phyloP scores from a whole-genome alignment of 495 filamentous ascomycete genomes.

The Penicillium turbatum region DNA sequence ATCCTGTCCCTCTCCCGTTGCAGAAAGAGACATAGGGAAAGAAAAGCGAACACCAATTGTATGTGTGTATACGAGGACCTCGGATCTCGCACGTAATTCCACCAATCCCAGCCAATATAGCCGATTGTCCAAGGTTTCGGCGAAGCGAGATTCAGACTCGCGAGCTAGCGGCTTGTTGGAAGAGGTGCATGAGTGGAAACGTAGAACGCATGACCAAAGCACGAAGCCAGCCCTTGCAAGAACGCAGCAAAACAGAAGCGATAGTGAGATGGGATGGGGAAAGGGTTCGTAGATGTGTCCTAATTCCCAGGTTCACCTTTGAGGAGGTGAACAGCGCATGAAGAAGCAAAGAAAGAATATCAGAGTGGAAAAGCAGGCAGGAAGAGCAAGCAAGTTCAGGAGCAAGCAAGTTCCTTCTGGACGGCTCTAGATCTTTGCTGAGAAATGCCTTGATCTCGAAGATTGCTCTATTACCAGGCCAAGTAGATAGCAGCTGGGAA shows the following conservation, averaged over 20 bases:
- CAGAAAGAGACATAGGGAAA: constrained; percentile 7
- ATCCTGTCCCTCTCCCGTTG: constrained; percentile 14
- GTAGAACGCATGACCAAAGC: constrained; percentile 3
- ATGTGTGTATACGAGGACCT: background rate
- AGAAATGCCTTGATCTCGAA: background rate
- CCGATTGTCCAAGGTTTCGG: background rate
- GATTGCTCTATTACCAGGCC: constrained; percentile 22
- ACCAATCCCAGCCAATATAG: background rate
- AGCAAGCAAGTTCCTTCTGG: constrained; percentile 14
- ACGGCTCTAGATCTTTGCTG: constrained; percentile 7
- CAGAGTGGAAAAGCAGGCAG: background rate
- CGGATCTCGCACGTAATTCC: background rate
- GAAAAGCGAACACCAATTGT: constrained; percentile 9
- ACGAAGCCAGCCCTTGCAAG: constrained; percentile 15
- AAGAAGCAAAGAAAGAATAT: constrained; percentile 10
- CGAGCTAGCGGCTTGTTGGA: background rate
- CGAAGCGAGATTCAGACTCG: background rate
- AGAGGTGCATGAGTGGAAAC: constrained; percentile 7
- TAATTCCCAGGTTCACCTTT: background rate
- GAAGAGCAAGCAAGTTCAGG: background rate
- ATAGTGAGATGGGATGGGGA: background rate
- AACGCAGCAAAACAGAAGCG: constrained; percentile 13
- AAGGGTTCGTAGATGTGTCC: background rate
- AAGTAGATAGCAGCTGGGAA: constrained; percentile 9
- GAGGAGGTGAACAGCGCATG: constrained; percentile 9